Percentiles rank a stretch among this genome's conserved stretches.
phyloP scores from a whole-genome alignment of 495 filamentous ascomycete genomes.

The Xylaria grammica region DNA sequence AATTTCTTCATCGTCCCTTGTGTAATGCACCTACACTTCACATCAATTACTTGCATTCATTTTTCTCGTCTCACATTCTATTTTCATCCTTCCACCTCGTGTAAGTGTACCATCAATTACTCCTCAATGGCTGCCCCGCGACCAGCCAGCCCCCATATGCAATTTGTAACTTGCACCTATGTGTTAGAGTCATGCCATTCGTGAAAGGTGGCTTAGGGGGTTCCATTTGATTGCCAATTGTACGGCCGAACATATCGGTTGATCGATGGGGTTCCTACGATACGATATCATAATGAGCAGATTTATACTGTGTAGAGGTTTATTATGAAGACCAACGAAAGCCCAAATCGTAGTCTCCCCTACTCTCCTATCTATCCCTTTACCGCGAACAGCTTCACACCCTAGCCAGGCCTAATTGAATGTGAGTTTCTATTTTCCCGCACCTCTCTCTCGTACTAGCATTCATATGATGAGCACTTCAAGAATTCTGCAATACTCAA shows the following conservation, averaged over 20 bases:
- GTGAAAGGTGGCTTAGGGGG: neutral
- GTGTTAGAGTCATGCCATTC: neutral
- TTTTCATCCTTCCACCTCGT: neutral
- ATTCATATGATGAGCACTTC: conserved; percentile 50
- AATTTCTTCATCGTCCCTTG: neutral
- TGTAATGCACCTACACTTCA: no score
- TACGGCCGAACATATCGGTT: neutral
- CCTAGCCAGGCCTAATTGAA: neutral
- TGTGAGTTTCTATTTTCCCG: conserved; percentile 14
- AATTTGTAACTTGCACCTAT: neutral
- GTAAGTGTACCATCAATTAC: neutral
- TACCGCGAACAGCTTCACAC: neutral
- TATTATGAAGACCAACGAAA: no score
- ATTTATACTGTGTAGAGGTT: neutral
- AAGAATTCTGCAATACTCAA: conserved; percentile 66
- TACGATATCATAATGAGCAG: neutral
- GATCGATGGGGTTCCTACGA: neutral
- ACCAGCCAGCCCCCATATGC: neutral
- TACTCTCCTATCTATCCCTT: no score
- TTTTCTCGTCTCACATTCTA: neutral
- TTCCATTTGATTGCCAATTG: neutral
- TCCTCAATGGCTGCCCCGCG: neutral
- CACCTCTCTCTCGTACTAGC: neutral
- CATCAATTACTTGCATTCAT: conserved; percentile 12
- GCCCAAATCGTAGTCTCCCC: no score